Base-by-base conservation (phyloP, 306 rosid genomes). In the Vigna trinervia region DNA sequence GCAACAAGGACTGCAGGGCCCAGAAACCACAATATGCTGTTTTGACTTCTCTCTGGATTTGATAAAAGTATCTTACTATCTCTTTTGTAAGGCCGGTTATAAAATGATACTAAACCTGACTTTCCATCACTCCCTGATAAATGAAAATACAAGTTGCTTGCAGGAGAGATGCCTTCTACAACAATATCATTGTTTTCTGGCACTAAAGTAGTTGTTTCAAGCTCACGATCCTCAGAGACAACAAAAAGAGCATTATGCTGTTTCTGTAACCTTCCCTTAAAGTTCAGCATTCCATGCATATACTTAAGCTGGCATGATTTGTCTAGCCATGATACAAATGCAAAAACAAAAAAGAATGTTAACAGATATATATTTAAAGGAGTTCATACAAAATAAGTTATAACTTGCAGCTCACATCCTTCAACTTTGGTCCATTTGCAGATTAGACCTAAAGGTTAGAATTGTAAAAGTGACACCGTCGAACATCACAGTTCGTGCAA, bases 1-100 rank as follows among this genome's bases (percentile, higher is more conserved):
- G 97, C 91, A 62, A 95, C 96, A 17, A 95, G 97, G 70, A 95
- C 86, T 20, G 97, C 87, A 36, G 99, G 99, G 69, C 97, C 97
- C 8, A 86, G 34, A 74, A 92, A 86, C 97, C 99, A 95, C 47
- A 95, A 82, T 60, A 91, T 67, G 85, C 73, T 88, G 86, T 84
- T 86, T 54, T 77, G 91, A 67, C 81, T 85, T 84, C 80, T 82
- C 45, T 71, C 85, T 20, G 88, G 64, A 34, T 80, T 88, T 5
- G 85, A 74, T 67, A 45, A 39, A 48, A 51, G 81, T 68, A 78
- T 68, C 79, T 75, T 87, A 36, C 86, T 80, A 59, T 85, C 88
- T 59, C 77, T 83, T 82, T 80, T 56, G 79, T 87, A 89, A 1
- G 96, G 92, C 41, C 79, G 84, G 76, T 81, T 89, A 85, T 95